Percentiles rank a stretch among this genome's conserved stretches.
Evolutionary conservation across 768 basidiomycete genomes (phyloP).

Genomic region (Suillus brevipes): DNA sequence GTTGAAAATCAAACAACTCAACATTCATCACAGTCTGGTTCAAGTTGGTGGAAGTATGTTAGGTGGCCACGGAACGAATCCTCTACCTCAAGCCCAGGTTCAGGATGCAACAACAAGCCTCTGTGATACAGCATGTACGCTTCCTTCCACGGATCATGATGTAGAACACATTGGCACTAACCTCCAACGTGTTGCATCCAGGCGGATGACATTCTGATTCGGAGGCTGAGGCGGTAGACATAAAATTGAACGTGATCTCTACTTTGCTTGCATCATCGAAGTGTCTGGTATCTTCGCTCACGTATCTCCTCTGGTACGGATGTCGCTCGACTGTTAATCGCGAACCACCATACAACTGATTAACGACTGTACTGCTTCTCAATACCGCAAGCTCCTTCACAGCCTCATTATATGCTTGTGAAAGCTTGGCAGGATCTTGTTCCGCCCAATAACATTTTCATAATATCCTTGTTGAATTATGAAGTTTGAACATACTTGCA

Average conservation of each 20-base stretch:
- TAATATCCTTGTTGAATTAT: not conserved
- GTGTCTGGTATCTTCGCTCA: slow-evolving; percentile 3
- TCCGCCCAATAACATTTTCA: slow-evolving; percentile 47
- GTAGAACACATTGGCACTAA: not conserved
- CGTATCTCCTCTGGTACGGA: slow-evolving; percentile 21
- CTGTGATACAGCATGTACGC: not conserved
- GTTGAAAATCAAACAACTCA: not conserved
- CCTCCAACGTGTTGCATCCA: not conserved
- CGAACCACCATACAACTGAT: slow-evolving; percentile 87
- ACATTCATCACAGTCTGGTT: slow-evolving; percentile 1
- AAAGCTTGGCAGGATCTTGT: slow-evolving; percentile 54
- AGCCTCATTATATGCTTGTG: slow-evolving; percentile 66
- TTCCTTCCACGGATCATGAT: not conserved
- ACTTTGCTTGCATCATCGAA: slow-evolving; percentile 1
- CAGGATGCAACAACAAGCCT: not conserved
- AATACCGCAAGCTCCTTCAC: slow-evolving; percentile 74
- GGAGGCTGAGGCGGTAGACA: not conserved
- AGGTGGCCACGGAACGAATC: slow-evolving; percentile 11
- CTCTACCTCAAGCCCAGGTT: not conserved
- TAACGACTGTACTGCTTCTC: slow-evolving; percentile 80
- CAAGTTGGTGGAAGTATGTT: slow-evolving; percentile 12
- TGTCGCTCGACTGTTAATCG: slow-evolving; percentile 71
- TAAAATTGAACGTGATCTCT: not conserved
- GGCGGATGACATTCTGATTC: not conserved
- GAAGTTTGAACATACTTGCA: slow-evolving; percentile 44